These are phyloP conservation scores for Mycena rosella DNA, from an alignment of 768 basidiomycete species.

Conservation along the genomic window DNA sequence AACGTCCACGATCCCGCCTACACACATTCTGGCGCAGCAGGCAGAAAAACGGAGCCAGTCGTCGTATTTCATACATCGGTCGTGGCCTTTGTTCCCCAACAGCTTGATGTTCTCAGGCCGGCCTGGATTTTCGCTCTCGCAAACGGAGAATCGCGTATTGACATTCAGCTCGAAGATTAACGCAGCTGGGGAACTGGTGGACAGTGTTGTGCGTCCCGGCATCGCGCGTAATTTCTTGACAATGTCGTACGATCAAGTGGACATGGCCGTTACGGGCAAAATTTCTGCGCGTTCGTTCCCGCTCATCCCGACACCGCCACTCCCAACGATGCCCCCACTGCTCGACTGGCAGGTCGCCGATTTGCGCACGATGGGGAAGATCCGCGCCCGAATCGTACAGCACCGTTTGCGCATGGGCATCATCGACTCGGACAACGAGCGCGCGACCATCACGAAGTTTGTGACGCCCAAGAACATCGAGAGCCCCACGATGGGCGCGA, in stretches of 20 bases:
- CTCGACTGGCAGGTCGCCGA: slow-evolving; percentile 17
- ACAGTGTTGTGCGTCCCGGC: slow-evolving; percentile 78
- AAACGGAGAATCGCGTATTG: slow-evolving; percentile 60
- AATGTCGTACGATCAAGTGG: slow-evolving; percentile 78
- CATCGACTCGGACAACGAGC: slow-evolving; percentile 41
- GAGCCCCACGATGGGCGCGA: slow-evolving; percentile 47
- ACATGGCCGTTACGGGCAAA: slow-evolving; percentile 58
- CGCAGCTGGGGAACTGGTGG: slow-evolving; percentile 71
- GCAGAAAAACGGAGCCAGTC: slow-evolving; percentile 68
- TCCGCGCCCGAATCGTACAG: slow-evolving; percentile 2
- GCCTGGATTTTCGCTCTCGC: slow-evolving; percentile 57
- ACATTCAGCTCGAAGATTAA: slow-evolving; percentile 86
- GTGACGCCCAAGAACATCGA: slow-evolving; percentile 49
- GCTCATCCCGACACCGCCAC: slow-evolving; percentile 52
- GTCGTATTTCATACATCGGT: slow-evolving; percentile 74
- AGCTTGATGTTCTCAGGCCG: slow-evolving; percentile 60
- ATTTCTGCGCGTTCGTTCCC: slow-evolving; percentile 49
- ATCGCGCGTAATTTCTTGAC: slow-evolving; percentile 75
- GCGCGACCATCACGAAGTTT: slow-evolving; percentile 43
- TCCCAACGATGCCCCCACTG: slow-evolving; percentile 4
- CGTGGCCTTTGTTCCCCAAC: slow-evolving; percentile 81
- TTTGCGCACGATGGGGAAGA: slow-evolving; percentile 12
- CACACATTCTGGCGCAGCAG: slow-evolving; percentile 68
- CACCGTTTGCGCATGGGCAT: slow-evolving; percentile 38
- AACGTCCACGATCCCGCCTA: slow-evolving; percentile 79